A percentile compares a stretch with the other conserved stretches of the same genome.
These are phyloP conservation scores for Phaeosphaeriaceae sp. DNA, from an alignment of 2,329 filamentous ascomycete genomes.

Conservation along the genomic window DNA sequence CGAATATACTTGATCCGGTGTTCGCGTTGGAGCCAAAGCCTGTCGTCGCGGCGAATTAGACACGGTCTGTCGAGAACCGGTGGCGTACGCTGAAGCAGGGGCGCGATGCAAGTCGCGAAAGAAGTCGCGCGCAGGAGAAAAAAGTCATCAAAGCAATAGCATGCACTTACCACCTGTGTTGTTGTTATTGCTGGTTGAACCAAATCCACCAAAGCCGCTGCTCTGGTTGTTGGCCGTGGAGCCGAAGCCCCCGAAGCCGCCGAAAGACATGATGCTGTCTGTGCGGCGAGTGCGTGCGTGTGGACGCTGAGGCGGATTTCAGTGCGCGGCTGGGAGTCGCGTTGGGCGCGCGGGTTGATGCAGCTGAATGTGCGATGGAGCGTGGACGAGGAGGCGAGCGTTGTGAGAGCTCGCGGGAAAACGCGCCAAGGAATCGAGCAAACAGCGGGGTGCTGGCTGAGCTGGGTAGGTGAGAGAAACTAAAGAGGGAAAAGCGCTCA, in stretches of 20 bases:
- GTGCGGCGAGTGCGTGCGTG: constrained; percentile 30
- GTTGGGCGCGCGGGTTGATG: constrained; percentile 26
- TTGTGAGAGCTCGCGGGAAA: constrained; percentile 34
- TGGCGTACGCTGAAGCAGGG: constrained; percentile 35
- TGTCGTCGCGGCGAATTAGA: constrained; percentile 51
- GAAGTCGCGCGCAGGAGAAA: constrained; percentile 30
- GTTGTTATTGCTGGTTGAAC: constrained; percentile 34
- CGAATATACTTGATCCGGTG: constrained; percentile 45
- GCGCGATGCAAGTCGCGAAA: constrained; percentile 22
- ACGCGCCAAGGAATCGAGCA: constrained; percentile 44
- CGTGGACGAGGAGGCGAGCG: constrained; percentile 23
- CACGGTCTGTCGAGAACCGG: constrained; percentile 36
- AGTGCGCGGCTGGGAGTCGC: constrained; percentile 27
- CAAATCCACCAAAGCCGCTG: constrained; percentile 51
- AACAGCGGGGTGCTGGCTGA: constrained; percentile 24
- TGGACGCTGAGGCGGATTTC: constrained; percentile 18
- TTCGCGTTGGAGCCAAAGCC: constrained; percentile 49
- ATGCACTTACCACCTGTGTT: constrained; percentile 60
- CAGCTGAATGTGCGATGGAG: constrained; percentile 19
- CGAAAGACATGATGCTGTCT: constrained; percentile 57
- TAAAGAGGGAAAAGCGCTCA: constrained; percentile 33
- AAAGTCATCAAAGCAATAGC: constrained; percentile 22
- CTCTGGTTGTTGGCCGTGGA: constrained; percentile 43
- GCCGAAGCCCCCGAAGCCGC: constrained; percentile 56
- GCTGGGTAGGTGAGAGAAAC: constrained; percentile 5